Base-by-base conservation (phyloP, 2,329 filamentous ascomycete species). In the Penicillium verrucosum region DNA sequence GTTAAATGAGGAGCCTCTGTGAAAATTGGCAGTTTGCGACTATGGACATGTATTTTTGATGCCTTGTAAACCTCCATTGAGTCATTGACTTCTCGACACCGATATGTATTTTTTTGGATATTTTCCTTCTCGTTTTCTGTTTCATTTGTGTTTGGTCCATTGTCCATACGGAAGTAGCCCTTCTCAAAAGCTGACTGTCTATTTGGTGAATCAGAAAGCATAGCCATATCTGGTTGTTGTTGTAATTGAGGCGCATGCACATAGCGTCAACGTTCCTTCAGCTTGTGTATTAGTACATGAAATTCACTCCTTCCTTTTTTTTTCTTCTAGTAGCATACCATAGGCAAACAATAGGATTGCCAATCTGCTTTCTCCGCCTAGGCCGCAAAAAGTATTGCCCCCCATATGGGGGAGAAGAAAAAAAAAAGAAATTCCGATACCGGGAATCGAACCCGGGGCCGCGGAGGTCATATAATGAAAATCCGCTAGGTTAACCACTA, bases 1-100 rank as follows among this genome's bases (percentile, higher is more conserved):
- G 74, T 61, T 77, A 70, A 69, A 60, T 41, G 29, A 21, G 34
- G 41, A 29, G 29, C 8, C 3, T 40, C 4, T 32, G 9, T 54
- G 38, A 23, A 37, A n/a, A 25, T 23, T 36, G n/a, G n/a, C 37
- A 21, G 27, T 43, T 23, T 37, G 23, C 16, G 30, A 32, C 45
- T 37, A 27, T 47, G 32, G 45, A 51, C 30, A 50, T 43, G 52
- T 23, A n/a, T 44, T 30, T 4, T 21, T 25, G 27, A 29, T 49
- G 40, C 47, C 27, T 40, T 51, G 46, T 51, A 53, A 52, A 53
- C 32, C n/a, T 16, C 51, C 16, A 29, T 30, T 44, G 30, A 44
- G 10, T 37, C 16, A 29, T 30, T 44, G 30, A 44, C 10, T 30
- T 12, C 30, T 36, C 12, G 14, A 37, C 29, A 38, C 50, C 46